Evolutionary conservation across 768 basidiomycete species (phyloP).

Genomic region (Psilocybe cyanescens): DNA sequence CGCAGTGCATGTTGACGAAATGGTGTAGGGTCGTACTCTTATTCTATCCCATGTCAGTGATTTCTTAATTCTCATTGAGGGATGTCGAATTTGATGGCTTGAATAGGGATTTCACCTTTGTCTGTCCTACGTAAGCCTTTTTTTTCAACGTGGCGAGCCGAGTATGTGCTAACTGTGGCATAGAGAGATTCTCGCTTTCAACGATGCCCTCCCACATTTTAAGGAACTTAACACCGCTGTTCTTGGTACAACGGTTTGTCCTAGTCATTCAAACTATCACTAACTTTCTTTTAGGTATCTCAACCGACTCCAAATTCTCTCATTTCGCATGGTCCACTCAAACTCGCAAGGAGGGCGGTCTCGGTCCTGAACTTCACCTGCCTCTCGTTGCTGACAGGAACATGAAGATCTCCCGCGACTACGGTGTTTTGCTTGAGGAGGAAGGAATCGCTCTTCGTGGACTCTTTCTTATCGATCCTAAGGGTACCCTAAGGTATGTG

Average conservation of each 20-base stretch:
- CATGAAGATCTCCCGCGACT: slow-evolving; percentile 82
- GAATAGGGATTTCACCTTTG: slow-evolving; percentile 82
- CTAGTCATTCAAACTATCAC: background rate
- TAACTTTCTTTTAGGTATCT: slow-evolving; percentile 40
- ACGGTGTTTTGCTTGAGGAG: slow-evolving; percentile 88
- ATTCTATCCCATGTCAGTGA: slow-evolving; percentile 86
- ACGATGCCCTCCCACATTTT: slow-evolving; percentile 82
- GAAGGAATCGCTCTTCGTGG: slow-evolving; percentile 89
- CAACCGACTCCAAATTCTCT: slow-evolving; percentile 88
- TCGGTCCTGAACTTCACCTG: slow-evolving; percentile 86
- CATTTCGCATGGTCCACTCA: slow-evolving; percentile 89
- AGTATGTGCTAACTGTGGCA: background rate
- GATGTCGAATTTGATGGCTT: background rate
- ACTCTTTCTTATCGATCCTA: slow-evolving; percentile 85
- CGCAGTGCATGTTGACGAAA: slow-evolving; percentile 7
- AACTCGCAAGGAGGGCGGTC: slow-evolving; percentile 83
- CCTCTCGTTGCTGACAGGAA: slow-evolving; percentile 81
- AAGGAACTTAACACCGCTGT: slow-evolving; percentile 73
- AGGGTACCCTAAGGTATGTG: slow-evolving; percentile 54
- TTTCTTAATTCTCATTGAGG: background rate
- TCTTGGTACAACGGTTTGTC: slow-evolving; percentile 56
- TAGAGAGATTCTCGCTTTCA: slow-evolving; percentile 91
- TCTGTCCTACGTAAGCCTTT: slow-evolving; percentile 74
- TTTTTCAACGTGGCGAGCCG: background rate
- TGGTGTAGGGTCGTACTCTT: slow-evolving; percentile 81